Percentiles rank a stretch among this genome's conserved stretches.
These are phyloP conservation scores for Tuber aestivum DNA, from an alignment of 495 filamentous ascomycete genomes.

Conservation along the genomic window DNA sequence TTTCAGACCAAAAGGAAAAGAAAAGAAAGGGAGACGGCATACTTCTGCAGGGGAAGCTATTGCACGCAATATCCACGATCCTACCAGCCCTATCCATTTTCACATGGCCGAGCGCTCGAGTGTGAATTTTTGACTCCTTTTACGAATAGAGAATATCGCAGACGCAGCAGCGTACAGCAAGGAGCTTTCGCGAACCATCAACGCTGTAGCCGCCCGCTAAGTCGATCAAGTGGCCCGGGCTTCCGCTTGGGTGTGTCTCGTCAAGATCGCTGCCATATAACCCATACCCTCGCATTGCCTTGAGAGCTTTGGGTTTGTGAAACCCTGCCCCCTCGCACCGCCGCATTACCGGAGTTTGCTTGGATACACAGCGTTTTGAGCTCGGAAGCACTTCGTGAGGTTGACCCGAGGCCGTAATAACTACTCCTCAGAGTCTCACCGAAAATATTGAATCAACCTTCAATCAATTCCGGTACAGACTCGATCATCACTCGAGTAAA, in stretches of 20 bases:
- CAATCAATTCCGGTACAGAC: constrained; percentile 21
- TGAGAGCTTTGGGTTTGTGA: constrained; percentile 26
- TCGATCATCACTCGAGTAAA: constrained; percentile 35
- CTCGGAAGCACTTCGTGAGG: constrained; percentile 15
- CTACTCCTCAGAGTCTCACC: constrained; percentile 12
- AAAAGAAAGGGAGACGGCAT: constrained; percentile 22
- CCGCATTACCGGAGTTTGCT: constrained; percentile 17
- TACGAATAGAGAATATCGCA: constrained; percentile 36
- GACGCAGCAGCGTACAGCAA: constrained; percentile 22
- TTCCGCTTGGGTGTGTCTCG: constrained; percentile 32
- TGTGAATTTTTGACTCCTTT: constrained; percentile 35
- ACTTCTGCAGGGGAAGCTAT: constrained; percentile 34
- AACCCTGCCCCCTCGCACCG: constrained; percentile 27
- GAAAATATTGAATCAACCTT: constrained; percentile 11
- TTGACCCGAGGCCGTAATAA: constrained; percentile 17
- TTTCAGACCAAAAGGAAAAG: constrained; percentile 13
- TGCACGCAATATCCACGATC: constrained; percentile 32
- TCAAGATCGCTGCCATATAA: constrained; percentile 35
- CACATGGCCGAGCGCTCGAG: constrained; percentile 37
- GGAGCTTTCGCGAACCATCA: constrained; percentile 27
- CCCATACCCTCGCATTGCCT: constrained; percentile 29
- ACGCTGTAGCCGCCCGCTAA: constrained; percentile 40
- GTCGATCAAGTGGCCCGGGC: constrained; percentile 35
- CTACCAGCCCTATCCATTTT: constrained; percentile 22
- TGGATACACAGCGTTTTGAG: constrained; percentile 20